Conservation (phyloP, 257 asterid species). For the Salvia hispanica region DNA sequence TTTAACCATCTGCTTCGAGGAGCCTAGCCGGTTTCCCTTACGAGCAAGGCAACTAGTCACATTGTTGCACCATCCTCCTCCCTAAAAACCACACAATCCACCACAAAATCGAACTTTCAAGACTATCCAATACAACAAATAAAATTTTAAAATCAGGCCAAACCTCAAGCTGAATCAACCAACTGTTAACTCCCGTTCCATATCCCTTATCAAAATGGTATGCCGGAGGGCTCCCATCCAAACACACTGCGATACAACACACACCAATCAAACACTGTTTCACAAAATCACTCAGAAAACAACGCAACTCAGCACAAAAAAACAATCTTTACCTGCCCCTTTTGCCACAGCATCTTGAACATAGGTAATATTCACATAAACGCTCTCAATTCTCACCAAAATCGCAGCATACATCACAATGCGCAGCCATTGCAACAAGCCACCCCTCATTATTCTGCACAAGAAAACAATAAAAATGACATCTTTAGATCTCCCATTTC, state of each 20-base stretch:
- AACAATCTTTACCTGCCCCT: conserved; percentile 65
- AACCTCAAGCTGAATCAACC: conserved; percentile 77
- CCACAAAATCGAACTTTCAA: neutral
- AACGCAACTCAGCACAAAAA: neutral
- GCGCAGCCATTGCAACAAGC: conserved; percentile 37
- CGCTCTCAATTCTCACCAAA: conserved; percentile 36
- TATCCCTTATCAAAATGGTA: conserved; percentile 61
- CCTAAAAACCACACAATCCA: conserved; percentile 40
- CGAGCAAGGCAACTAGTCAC: conserved; percentile 57
- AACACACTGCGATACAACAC: conserved; percentile 51
- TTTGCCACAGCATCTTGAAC: conserved; percentile 56
- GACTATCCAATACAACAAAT: neutral
- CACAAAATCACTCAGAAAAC: neutral
- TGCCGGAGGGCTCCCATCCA: conserved; percentile 87
- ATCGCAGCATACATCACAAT: conserved; percentile 31
- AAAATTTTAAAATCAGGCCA: neutral
- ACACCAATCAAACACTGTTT: neutral
- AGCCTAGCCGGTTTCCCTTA: conserved; percentile 55
- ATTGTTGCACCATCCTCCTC: conserved; percentile 97
- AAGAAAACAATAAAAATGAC: neutral
- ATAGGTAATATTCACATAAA: conserved; percentile 49
- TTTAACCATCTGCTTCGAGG: conserved; percentile 64
- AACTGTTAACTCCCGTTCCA: conserved; percentile 58
- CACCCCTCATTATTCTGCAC: conserved; percentile 44
- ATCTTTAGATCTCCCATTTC: neutral